Conservation (phyloP, 768 basidiomycete species). For the Collybia sp. region DNA sequence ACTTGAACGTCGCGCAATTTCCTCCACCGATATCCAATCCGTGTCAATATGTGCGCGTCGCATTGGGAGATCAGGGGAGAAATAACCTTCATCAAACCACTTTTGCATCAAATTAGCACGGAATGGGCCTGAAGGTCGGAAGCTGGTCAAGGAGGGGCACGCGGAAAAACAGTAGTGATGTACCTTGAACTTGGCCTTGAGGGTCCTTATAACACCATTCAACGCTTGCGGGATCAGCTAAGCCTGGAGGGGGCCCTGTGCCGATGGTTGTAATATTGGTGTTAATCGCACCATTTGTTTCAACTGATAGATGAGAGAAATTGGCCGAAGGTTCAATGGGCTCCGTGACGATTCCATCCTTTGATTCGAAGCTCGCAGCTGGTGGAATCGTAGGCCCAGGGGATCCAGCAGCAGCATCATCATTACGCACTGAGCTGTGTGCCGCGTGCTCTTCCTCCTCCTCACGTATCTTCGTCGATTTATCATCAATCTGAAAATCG, state of each 20-base stretch:
- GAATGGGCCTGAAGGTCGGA: conserved; percentile 70
- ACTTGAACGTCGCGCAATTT: conserved; percentile 46
- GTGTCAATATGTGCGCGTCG: conserved; percentile 69
- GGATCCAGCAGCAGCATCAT: background rate
- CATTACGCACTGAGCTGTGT: conserved; percentile 2
- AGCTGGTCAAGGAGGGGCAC: too few species aligned
- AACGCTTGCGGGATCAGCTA: conserved; percentile 51
- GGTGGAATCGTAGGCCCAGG: too few species aligned
- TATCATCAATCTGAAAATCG: conserved; percentile 33
- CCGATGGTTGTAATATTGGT: conserved; percentile 8
- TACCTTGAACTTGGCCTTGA: conserved; percentile 88
- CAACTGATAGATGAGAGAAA: conserved; percentile 10
- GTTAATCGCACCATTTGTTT: conserved; percentile 8
- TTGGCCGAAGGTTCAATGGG: too few species aligned
- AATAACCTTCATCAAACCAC: conserved; percentile 91
- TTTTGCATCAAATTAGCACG: conserved; percentile 88
- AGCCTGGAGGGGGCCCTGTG: conserved; percentile 30
- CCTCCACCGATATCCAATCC: conserved; percentile 64
- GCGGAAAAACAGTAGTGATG: conserved; percentile 5
- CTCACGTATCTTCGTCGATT: conserved; percentile 51
- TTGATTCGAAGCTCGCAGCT: too few species aligned
- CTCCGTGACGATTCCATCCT: too few species aligned
- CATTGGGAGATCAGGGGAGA: conserved; percentile 77
- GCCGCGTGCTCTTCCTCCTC: conserved; percentile 41
- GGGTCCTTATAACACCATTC: conserved; percentile 95